Evolutionary conservation across 192 early-diverging fungal genomes (phyloP), one percentile per base, ranked within the genome.

Genomic region (Gaertneriomyces semiglobifer): DNA sequence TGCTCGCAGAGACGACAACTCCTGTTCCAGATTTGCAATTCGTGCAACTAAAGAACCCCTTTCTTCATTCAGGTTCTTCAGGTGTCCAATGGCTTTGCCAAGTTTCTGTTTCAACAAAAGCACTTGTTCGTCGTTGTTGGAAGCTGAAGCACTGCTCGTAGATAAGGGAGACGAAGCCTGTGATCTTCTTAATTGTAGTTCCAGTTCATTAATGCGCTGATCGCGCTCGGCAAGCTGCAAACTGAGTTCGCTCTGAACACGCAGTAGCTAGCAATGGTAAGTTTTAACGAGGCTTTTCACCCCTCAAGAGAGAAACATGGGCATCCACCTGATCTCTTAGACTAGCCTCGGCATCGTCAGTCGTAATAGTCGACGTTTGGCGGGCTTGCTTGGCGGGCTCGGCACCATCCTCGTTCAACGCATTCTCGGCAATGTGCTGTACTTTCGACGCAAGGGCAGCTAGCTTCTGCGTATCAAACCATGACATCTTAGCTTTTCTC

Each of bases 391-490:
- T 33, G 2, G 48, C 18, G 1, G 18, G 48, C 48, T 18, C 48
- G 48, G n/a, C 57, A 58, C 45, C 16, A 16, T 61, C 62, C 48
- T 63, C 51, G 10, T 63, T 9, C 45, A 63, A 39, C 5, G 62
- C 62, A n/a, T 12, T 56, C 48, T 63, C 62, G 47, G 62, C 62
- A 18, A 63, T 54, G 19, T 51, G n/a, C 39, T 63, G 44, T 12
- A 63, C 47, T 38, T 53, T 55, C 25, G 62, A 18, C 10, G 62
- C 62, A 14, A 63, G 39, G 2, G 62, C 53, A 20, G 62, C 62
- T 4, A 63, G 10, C n/a, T 63, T 63, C 25, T 54, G 16, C n/a
- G 62, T 63, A 39, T 61, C 58, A 44, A 66, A 66, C 65, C 65
- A 66, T 18, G 60, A 58, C 63, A 64, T 64, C 47, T 52, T 33